These are phyloP conservation scores for Xylaria bambusicola DNA, from an alignment of 495 filamentous ascomycete genomes.

Conservation along the genomic window DNA sequence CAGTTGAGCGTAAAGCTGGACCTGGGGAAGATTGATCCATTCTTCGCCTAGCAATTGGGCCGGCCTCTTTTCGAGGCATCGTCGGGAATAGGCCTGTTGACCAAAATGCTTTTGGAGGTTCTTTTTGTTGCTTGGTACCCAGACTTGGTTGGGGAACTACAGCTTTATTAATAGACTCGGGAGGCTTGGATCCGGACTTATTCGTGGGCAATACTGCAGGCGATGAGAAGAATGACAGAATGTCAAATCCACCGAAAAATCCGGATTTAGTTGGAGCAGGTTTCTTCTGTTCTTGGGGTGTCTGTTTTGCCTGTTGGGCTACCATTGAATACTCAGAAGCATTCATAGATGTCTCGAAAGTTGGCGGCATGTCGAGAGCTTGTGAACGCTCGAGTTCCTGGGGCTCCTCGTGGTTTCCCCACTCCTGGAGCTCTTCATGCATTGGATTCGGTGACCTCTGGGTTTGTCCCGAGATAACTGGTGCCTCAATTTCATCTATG, in stretches of 20 bases:
- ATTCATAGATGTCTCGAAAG: slow-evolving; percentile 11
- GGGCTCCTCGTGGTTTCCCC: neutral
- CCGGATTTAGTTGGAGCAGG: slow-evolving; percentile 27
- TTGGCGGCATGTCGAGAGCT: neutral
- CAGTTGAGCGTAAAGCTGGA: slow-evolving; percentile 21
- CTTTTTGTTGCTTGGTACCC: slow-evolving; percentile 10
- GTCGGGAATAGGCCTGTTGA: slow-evolving; percentile 34
- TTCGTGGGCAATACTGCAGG: slow-evolving; percentile 42
- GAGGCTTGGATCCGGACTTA: slow-evolving; percentile 14
- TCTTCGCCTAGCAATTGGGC: slow-evolving; percentile 24
- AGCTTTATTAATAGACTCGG: neutral
- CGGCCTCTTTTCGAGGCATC: slow-evolving; percentile 33
- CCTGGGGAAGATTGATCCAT: slow-evolving; percentile 29
- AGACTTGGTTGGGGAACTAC: slow-evolving; percentile 19
- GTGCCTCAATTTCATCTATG: neutral
- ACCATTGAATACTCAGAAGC: slow-evolving; percentile 40
- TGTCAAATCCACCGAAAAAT: slow-evolving; percentile 33
- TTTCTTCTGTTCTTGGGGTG: slow-evolving; percentile 26
- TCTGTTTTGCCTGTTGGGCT: slow-evolving; percentile 19
- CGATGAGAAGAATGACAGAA: slow-evolving; percentile 51
- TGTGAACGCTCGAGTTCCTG: neutral
- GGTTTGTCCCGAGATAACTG: neutral
- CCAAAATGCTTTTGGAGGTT: slow-evolving; percentile 28
- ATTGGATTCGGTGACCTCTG: neutral
- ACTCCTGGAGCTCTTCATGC: neutral